Conservation (phyloP, 179 eudicot genomes). For the Drosera spatulata region DNA sequence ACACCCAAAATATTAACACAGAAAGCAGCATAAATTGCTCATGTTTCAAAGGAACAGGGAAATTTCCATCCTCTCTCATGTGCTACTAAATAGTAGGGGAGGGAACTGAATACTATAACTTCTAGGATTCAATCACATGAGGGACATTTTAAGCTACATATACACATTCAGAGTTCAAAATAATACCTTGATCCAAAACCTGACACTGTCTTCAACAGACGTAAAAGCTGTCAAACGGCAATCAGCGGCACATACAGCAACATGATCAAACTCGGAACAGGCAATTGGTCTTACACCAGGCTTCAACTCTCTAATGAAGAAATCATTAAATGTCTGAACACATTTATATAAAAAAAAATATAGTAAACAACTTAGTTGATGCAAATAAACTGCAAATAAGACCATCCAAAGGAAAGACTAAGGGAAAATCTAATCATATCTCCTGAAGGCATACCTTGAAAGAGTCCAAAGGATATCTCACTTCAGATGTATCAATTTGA, state of each 20-base stretch:
- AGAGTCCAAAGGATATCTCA: conserved; percentile 75
- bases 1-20: background rate
- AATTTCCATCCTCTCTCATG: too few relatives aligned
- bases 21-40: too few relatives aligned
- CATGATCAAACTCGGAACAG: conserved; percentile 44
- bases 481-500: conserved; percentile 70
- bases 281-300: conserved; percentile 82
- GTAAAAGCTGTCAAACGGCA: conserved; percentile 77
- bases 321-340: conserved; percentile 91
- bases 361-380: too few relatives aligned
- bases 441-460: conserved; percentile 44
- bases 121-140: background rate
- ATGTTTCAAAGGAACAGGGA: too few relatives aligned
- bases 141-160: background rate
- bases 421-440: too few relatives aligned
- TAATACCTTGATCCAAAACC: conserved; percentile 92
- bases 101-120: background rate
- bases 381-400: too few relatives aligned
- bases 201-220: conserved; percentile 53
- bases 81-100: too few relatives aligned
- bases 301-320: conserved; percentile 82
- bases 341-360: background rate
- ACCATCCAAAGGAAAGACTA: too few relatives aligned
- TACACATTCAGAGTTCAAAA: background rate
- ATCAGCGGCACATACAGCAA: conserved; percentile 92